Evolutionary conservation across 2,329 filamentous ascomycete genomes (phyloP), one percentile per base, ranked within the genome.

Genomic region (Pseudodiploospora longispora): DNA sequence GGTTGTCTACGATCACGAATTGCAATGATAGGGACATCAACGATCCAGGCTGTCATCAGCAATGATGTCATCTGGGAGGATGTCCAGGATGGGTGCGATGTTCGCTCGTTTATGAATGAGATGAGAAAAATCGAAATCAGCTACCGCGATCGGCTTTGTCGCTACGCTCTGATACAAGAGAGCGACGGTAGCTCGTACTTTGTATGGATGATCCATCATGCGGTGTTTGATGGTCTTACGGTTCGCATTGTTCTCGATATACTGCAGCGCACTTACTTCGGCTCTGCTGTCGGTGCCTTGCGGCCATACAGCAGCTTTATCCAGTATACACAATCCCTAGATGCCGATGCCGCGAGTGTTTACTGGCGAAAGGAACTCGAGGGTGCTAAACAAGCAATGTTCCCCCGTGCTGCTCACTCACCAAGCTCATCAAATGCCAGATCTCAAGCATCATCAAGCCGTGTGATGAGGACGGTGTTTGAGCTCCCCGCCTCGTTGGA

Each of bases 1-100:
- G 37, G 47, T 1, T 51, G 48, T n/a, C 19, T 57, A 4, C 48
- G 54, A n/a, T 54, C 54, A 2, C 46, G 55, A 8, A 50, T 57
- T 10, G 38, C 53, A 2, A 42, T 44, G 2, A 36, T 48, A 7
- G 38, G 51, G 36, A 42, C 43, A 19, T 30, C 28, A 12, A 30
- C 46, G 9, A 28, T 46, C 5, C 43, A 46, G n/a, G 40, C 43
- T 38, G 43, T 46, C 30, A 7, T 46, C 10, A 28, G 28, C 10
- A 30, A 28, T 6, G 43, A 46, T 29, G 31, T 27, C n/a, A 4
- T 36, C 40, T 8, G 41, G 36, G 10, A 46, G 19, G 36, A 43
- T 3, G 43, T 41, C 3, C 7, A 7, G 2, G 19, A 19, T 19
- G 44, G 44, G 1, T 32, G 36, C 4, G 6, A 43, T 6, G 40